Base-by-base conservation (phyloP, 1,139 yeast genomes). In the Hyphopichia burtonii region DNA sequence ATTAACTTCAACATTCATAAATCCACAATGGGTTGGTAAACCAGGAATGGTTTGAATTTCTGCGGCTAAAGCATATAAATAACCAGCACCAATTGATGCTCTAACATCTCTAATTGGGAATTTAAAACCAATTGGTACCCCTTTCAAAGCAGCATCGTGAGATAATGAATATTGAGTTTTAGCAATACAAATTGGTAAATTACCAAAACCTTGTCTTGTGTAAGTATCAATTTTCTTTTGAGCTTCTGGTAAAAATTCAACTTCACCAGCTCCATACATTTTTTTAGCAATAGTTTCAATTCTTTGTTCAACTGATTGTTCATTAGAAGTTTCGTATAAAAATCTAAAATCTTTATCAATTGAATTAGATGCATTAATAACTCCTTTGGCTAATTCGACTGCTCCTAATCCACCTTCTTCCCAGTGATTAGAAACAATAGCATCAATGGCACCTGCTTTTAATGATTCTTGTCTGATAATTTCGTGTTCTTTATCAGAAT, bases 11-110 rank as follows among this genome's bases (percentile, higher is more conserved):
- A 93, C 96, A 63, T 91, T 87, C 96, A 91, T 89, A 74, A 88
- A 93, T 34, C 98, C 98, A 68, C 96, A 85, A 60, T 88, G 93
- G 20, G 98, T 93, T 46, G 98, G 96, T 62, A 93, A 78, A 47
- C 99, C 99, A 23, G 99, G 99, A 55, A 93, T 91, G 41, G 99
- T 93, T 80, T 86, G 94, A 59, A 93, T 91, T 67, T 91, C 96
- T 38, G 96, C 98, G 12, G 98, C 98, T 56, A 93, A 78, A 6
- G 98, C 98, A 60, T 91, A 91, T 61, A 93, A 76, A 68, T 93
- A 93, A 11, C 98, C 98, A 38, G 97, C 98, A 65, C 99, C 99
- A 50, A 88, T 87, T 35, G 96, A 86, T 11, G 95, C 95, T 63
- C 95, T 83, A 52, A 93, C 87, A 55, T 93, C 98, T 64, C 96